Percentiles rank a stretch among this genome's conserved stretches.
Conservation (phyloP, 108 stramenopile genomes). For the Cyclotella choctawhatcheeana region DNA sequence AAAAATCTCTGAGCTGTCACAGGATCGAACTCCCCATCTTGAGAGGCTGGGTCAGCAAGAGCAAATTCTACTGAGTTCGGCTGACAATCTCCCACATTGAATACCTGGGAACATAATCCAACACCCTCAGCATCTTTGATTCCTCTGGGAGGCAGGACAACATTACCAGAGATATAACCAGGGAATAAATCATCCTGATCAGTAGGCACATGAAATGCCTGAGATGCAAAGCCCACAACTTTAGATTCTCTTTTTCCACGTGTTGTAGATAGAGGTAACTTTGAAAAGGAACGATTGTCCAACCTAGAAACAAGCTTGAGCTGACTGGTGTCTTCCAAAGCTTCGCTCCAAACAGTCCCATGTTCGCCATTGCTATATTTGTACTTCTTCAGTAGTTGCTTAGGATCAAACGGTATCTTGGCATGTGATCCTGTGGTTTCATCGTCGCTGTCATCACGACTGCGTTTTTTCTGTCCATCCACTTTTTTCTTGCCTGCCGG, state of each 20-base stretch:
- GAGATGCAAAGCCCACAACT: slow-evolving; percentile 78
- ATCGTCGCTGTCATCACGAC: slow-evolving; percentile 11
- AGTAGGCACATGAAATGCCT: slow-evolving; percentile 82
- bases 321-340: slow-evolving; percentile 50
- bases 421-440: slow-evolving; percentile 8
- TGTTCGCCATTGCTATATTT: slow-evolving; percentile 62
- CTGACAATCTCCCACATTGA: slow-evolving; percentile 84
- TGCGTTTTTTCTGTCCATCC: slow-evolving; percentile 26
- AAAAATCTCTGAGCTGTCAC: slow-evolving; percentile 88
- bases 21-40: slow-evolving; percentile 76
- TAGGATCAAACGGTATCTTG: slow-evolving; percentile 59
- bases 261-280: slow-evolving; percentile 58
- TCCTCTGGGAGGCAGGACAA: slow-evolving; percentile 80
- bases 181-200: slow-evolving; percentile 67
- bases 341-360: slow-evolving; percentile 77
- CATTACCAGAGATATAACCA: slow-evolving; percentile 88
- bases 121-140: slow-evolving; percentile 93
- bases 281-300: slow-evolving; percentile 58
- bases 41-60: slow-evolving; percentile 70
- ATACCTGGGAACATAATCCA: slow-evolving; percentile 86
- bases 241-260: slow-evolving; percentile 72
- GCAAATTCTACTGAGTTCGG: slow-evolving; percentile 85
- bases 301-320: slow-evolving; percentile 68
- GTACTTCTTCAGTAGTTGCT: slow-evolving; percentile 65
- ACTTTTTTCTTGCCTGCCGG: slow-evolving; percentile 30